A percentile compares a stretch with the other conserved stretches of the same genome.
These are phyloP conservation scores for Helminthosporium solani DNA, from an alignment of 2,329 filamentous ascomycete genomes.

Conservation along the genomic window DNA sequence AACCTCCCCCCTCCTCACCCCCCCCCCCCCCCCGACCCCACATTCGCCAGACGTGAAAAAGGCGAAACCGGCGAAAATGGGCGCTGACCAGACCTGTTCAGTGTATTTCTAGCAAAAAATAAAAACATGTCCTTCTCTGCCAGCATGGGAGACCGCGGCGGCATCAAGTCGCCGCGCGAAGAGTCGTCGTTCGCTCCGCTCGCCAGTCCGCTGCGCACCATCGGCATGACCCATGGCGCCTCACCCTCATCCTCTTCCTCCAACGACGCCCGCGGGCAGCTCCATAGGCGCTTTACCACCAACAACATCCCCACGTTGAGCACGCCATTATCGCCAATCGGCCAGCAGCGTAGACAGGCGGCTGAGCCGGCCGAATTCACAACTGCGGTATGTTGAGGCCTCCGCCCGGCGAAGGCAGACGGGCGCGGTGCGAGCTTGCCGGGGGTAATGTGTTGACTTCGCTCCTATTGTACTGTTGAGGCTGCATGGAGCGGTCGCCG, in stretches of 20 bases:
- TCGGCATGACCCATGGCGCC: conserved; percentile 61
- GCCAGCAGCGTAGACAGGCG: conserved; percentile 55
- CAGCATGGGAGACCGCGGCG: conserved; percentile 66
- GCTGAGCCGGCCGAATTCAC: conserved; percentile 56
- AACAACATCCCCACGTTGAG: conserved; percentile 78
- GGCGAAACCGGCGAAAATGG: too few relatives aligned
- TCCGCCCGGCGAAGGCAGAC: not conserved
- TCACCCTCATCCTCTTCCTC: conserved; percentile 43
- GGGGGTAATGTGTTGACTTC: not conserved
- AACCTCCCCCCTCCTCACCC: conserved; percentile 14
- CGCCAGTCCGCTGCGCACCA: conserved; percentile 63
- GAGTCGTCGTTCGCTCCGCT: conserved; percentile 71
- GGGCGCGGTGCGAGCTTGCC: not conserved
- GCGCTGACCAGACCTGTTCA: conserved; percentile 32
- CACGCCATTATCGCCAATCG: conserved; percentile 64
- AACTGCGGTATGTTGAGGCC: conserved; percentile 51
- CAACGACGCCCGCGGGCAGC: conserved; percentile 70
- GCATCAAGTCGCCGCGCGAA: conserved; percentile 74
- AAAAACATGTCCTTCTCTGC: conserved; percentile 63
- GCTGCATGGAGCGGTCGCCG: too few relatives aligned
- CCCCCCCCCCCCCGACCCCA: conserved; percentile 30
- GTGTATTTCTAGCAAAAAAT: conserved; percentile 42
- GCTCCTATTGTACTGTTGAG: too few relatives aligned
- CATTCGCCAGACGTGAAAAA: conserved; percentile 18
- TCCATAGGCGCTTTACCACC: conserved; percentile 92